Evolutionary conservation across 805 yeast genomes (phyloP), one percentile per base, ranked within the genome.

Genomic region (Monosporozyma aquatica): DNA sequence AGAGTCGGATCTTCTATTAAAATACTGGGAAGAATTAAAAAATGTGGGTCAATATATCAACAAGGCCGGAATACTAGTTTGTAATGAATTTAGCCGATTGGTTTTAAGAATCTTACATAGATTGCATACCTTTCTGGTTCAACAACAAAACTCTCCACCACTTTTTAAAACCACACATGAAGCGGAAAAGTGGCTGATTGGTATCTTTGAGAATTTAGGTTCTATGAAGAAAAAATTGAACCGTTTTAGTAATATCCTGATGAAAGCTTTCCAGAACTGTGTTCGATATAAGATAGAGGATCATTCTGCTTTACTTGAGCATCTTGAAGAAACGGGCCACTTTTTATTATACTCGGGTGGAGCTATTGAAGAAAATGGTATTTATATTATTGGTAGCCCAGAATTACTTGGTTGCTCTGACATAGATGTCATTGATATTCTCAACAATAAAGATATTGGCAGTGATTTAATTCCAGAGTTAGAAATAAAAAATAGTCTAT

Each of bases 1-100:
- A 54, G 97, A 86, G 54, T 89, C 95, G 1, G 98, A 90, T 51
- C 87, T 83, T 55, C 67, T 92, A 38, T 94, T 87, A 54, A 75
- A 71, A 42, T 84, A 84, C 35, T 92, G 95, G 89, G 71, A 73
- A 24, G 79, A 81, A 51, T 67, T 92, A 49, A 83, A 76, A 51
- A 78, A 79, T 51, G 71, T 86, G 27, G 96, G 97, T 11, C 75
- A 73, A 47, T 80, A 74, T 51, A 73, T 92, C 23, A 87, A 83
- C 33, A 83, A 86, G 5, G 90, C 94, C 23, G 86, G 92, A 32
- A 74, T 77, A 5, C 79, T 82, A 13, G 78, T 90, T 41, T 92
- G 95, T 0, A 81, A 80, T 48, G 87, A 82, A 52, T 81, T 89
- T 44, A 81, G 52, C 37, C 70, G 66, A 5, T 63, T 92, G 36